Conservation (phyloP, 2,329 filamentous ascomycete genomes). For the Sclerotiophoma versabilis region DNA sequence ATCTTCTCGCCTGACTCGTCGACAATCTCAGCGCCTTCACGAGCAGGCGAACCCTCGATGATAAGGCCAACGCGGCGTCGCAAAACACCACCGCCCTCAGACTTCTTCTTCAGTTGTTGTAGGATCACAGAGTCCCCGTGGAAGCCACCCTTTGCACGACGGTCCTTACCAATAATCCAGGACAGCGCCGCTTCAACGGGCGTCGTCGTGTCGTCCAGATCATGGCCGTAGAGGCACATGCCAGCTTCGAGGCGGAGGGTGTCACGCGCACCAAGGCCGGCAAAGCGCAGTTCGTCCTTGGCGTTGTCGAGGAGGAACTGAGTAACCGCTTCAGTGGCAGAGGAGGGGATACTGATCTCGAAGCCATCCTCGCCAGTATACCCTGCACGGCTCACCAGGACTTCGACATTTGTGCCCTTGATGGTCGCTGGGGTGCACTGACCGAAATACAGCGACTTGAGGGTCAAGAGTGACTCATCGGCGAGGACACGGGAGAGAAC, state of each 20-base stretch:
- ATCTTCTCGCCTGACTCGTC: constrained; percentile 70
- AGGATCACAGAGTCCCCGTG: constrained; percentile 82
- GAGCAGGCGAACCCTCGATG: constrained; percentile 84
- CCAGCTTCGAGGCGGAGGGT: constrained; percentile 93
- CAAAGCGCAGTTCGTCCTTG: constrained; percentile 74
- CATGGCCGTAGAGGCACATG: constrained; percentile 99
- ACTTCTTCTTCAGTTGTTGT: constrained; percentile 75
- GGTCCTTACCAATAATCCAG: constrained; percentile 86
- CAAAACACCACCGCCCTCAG: constrained; percentile 73
- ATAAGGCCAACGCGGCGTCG: constrained; percentile 81
- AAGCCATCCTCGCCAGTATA: constrained; percentile 99
- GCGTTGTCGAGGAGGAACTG: constrained; percentile 71
- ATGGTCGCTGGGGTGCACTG: constrained; percentile 72
- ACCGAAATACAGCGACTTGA: constrained; percentile 79
- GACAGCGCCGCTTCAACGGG: constrained; percentile 70
- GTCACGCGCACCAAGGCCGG: constrained; percentile 89
- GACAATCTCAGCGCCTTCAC: constrained; percentile 85
- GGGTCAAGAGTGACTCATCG: constrained; percentile 48
- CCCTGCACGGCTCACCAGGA: constrained; percentile 85
- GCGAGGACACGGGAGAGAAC: constrained; percentile 72
- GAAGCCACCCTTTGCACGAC: constrained; percentile 76
- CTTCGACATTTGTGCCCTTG: constrained; percentile 59
- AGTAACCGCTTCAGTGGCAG: constrained; percentile 70
- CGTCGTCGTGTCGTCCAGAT: constrained; percentile 81
- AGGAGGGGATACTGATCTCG: constrained; percentile 84